Conservation (phyloP, 257 asterid genomes). For the Linderniella brevidens region DNA sequence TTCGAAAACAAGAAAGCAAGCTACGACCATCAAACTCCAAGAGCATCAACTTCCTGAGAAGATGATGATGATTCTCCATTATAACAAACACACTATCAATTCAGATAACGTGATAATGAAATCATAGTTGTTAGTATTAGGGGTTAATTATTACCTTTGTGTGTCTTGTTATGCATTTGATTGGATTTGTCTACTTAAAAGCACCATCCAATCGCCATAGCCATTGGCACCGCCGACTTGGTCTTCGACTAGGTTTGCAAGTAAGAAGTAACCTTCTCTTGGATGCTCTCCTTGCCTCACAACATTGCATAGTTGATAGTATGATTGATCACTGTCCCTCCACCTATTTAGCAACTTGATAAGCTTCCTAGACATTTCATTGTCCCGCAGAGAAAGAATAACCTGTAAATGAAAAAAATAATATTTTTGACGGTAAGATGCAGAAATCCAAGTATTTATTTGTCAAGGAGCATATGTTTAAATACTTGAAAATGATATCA, state of each 20-base stretch:
- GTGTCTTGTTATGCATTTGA: constrained; percentile 30
- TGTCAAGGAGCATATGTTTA: constrained; percentile 1
- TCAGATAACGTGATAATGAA: too few relatives aligned
- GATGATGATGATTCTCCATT: too few relatives aligned
- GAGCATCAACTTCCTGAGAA: too few relatives aligned
- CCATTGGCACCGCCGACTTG: constrained; percentile 42
- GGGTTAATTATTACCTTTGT: too few relatives aligned
- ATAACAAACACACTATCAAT: too few relatives aligned
- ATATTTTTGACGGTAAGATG: constrained; percentile 10
- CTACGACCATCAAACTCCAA: too few relatives aligned
- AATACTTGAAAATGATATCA: constrained; percentile 6
- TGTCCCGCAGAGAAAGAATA: constrained; percentile 32
- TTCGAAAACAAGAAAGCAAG: too few relatives aligned
- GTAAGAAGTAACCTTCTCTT: constrained; percentile 47
- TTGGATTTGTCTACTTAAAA: constrained; percentile 54
- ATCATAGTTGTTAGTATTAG: too few relatives aligned
- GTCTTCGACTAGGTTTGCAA: constrained; percentile 57
- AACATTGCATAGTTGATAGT: constrained; percentile 45
- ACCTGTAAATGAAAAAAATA: constrained; percentile 27
- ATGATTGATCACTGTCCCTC: constrained; percentile 44
- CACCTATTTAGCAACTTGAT: constrained; percentile 30
- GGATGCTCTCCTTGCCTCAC: constrained; percentile 89
- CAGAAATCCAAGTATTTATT: constrained; percentile 1
- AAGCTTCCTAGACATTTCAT: constrained; percentile 45
- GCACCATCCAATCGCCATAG: constrained; percentile 71